Percentiles rank a stretch among this genome's conserved stretches.
Evolutionary conservation across 2,329 filamentous ascomycete species (phyloP).

Genomic region (Leptographium flavum): DNA sequence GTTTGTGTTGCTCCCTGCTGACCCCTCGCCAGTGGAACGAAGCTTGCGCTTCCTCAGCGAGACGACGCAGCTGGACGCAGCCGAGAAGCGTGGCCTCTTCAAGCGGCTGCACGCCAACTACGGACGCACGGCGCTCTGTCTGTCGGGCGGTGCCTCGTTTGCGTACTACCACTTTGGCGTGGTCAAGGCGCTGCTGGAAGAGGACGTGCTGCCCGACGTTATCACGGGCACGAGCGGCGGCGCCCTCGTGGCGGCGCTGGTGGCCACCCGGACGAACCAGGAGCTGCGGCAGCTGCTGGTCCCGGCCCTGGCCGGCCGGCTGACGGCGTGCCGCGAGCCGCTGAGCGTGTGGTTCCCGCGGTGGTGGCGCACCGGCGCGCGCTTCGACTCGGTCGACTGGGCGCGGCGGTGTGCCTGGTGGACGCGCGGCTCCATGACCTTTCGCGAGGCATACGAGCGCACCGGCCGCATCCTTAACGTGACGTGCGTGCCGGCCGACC

Average conservation of each 20-base stretch:
- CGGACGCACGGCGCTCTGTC: slow-evolving; percentile 79
- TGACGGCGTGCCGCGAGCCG: slow-evolving; percentile 72
- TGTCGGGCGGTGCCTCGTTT: slow-evolving; percentile 88
- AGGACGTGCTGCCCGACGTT: slow-evolving; percentile 73
- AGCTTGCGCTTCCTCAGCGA: slow-evolving; percentile 53
- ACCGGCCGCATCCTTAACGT: slow-evolving; percentile 94
- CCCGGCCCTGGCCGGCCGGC: slow-evolving; percentile 70
- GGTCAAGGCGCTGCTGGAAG: slow-evolving; percentile 76
- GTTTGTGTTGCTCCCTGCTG: not conserved
- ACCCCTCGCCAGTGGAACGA: slow-evolving; percentile 37
- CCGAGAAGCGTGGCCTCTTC: slow-evolving; percentile 70
- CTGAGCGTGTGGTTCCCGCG: slow-evolving; percentile 62
- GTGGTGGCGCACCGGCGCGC: slow-evolving; percentile 85
- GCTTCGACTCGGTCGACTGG: slow-evolving; percentile 92
- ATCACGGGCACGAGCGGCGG: slow-evolving; percentile 95
- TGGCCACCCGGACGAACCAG: slow-evolving; percentile 81
- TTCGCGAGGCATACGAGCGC: slow-evolving; percentile 83
- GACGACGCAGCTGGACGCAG: slow-evolving; percentile 50
- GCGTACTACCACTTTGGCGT: slow-evolving; percentile 96
- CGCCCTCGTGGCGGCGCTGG: slow-evolving; percentile 72
- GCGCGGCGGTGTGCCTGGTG: slow-evolving; percentile 79
- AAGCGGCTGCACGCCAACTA: slow-evolving; percentile 84
- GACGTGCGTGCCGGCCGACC: slow-evolving; percentile 88
- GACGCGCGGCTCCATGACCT: slow-evolving; percentile 80
- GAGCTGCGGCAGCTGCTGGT: slow-evolving; percentile 77